Evolutionary conservation across 2,329 filamentous ascomycete genomes (phyloP).

Genomic region (Talaromyces marneffei): DNA sequence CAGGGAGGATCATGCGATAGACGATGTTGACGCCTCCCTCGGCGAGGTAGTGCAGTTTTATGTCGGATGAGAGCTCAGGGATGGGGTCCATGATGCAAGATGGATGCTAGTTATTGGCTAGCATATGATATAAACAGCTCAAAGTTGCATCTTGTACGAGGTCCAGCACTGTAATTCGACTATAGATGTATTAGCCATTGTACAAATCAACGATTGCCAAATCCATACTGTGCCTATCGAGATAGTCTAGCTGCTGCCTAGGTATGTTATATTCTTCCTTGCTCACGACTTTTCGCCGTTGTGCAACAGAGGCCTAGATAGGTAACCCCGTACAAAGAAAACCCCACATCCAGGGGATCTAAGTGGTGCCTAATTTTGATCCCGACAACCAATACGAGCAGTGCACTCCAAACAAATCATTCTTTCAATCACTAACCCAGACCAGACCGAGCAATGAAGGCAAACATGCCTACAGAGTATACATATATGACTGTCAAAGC

Average conservation of each 20-base stretch:
- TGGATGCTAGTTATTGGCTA: not conserved
- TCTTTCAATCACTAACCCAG: not conserved
- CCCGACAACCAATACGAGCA: not conserved
- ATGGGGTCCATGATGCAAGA: conserved; percentile 16
- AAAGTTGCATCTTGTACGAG: not conserved
- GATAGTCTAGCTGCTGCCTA: not conserved
- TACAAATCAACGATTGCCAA: not conserved
- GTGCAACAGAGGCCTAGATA: not conserved
- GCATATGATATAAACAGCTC: not conserved
- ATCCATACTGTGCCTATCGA: not conserved
- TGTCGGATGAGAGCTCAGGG: conserved; percentile 31
- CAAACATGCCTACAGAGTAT: too few relatives aligned
- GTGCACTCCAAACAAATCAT: too few relatives aligned
- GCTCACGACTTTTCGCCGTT: not conserved
- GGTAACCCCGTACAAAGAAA: not conserved
- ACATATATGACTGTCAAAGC: too few relatives aligned
- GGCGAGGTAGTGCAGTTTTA: conserved; percentile 44
- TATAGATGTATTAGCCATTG: not conserved
- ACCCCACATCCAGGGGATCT: not conserved
- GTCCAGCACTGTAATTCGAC: not conserved
- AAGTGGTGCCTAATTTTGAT: not conserved
- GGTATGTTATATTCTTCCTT: not conserved
- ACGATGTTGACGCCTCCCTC: conserved; percentile 76
- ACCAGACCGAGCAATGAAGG: not conserved
- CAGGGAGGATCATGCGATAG: conserved; percentile 52